Evolutionary conservation across 176 grass and related monocot species (phyloP), one percentile per base, ranked within the genome.

Genomic region (Aegilops bicornis): DNA sequence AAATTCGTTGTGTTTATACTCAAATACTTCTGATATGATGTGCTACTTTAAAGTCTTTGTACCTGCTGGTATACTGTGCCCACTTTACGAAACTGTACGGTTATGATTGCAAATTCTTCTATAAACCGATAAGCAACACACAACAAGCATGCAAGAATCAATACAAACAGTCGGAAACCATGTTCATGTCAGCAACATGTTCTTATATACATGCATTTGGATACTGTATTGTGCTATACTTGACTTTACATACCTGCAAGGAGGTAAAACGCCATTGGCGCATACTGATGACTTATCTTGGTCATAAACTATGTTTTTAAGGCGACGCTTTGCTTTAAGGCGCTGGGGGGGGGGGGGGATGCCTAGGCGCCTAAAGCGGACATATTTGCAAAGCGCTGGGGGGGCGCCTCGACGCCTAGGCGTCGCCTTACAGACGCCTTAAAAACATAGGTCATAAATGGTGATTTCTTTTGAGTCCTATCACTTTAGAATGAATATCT

Each of bases 211-310:
- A 79, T 79, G n/a, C 37, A 88, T 60, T 73, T 87, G 47, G 66
- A 75, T 86, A 66, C 16, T 60, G 6, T 68, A 20, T 73, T 32
- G 71, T 78, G 16, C 29, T 79, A 20, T 67, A 84, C 3, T 87
- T 80, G 63, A 35, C 27, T 84, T 87, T 84, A 25, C 20, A 66
- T 77, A 56, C 69, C 76, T 85, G 48, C 74, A 59, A 87, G 45
- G 66, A 2, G 69, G 15, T 56, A 64, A 79, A 79, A 22, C 39
- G 63, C 56, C 15, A 23, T 45, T 70, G 79, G 16, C 54, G 12
- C 40, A 84, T 73, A 48, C 71, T 43, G 8, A 45, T 30, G 62
- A 68, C 40, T 37, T 30, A 39, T 24, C 52, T 66, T 79, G 10
- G 31, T 73, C 60, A 87, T 80, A 45, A 37, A 59, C 29, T 30